A percentile compares a stretch with the other conserved stretches of the same genome.
These are phyloP conservation scores for Steccherinum ochraceum DNA, from an alignment of 768 basidiomycete species.

Conservation along the genomic window DNA sequence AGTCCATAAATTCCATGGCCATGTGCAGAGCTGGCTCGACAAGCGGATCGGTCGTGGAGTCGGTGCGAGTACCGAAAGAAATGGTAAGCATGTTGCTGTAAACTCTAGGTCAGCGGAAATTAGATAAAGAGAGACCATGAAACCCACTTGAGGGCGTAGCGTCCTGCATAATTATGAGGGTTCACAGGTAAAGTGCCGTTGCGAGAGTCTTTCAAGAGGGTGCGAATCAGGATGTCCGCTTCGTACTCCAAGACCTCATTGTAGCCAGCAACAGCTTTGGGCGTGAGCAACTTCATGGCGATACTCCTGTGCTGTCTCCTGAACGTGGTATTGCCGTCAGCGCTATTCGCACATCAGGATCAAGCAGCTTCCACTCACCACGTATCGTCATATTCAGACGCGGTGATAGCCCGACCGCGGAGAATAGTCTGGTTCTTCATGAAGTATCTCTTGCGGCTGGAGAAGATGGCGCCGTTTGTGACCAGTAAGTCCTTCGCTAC, in stretches of 20 bases:
- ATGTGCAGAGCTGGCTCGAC: slow-evolving; percentile 30
- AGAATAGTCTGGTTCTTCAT: slow-evolving; percentile 41
- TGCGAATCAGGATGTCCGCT: slow-evolving; percentile 31
- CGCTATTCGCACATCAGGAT: not conserved
- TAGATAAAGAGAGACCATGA: not conserved
- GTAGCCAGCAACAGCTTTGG: slow-evolving; percentile 30
- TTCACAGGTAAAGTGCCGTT: slow-evolving; percentile 30
- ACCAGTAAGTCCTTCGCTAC: slow-evolving; percentile 40
- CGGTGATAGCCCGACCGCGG: slow-evolving; percentile 36
- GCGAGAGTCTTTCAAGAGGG: slow-evolving; percentile 28
- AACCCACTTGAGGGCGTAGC: slow-evolving; percentile 24
- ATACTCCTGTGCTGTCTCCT: slow-evolving; percentile 40
- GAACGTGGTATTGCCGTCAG: not conserved
- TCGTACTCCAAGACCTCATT: slow-evolving; percentile 33
- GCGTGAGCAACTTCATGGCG: slow-evolving; percentile 27
- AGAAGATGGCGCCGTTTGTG: slow-evolving; percentile 39
- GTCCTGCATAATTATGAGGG: slow-evolving; percentile 32
- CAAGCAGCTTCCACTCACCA: slow-evolving; percentile 23
- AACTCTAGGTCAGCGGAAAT: slow-evolving; percentile 3
- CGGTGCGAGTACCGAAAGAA: slow-evolving; percentile 36
- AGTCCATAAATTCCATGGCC: slow-evolving; percentile 37
- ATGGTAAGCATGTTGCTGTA: slow-evolving; percentile 41
- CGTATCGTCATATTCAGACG: slow-evolving; percentile 35
- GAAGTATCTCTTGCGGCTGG: slow-evolving; percentile 39
- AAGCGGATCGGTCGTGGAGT: slow-evolving; percentile 30